Evolutionary conservation across 2,329 filamentous ascomycete species (phyloP).

Genomic region (Alternaria atra): DNA sequence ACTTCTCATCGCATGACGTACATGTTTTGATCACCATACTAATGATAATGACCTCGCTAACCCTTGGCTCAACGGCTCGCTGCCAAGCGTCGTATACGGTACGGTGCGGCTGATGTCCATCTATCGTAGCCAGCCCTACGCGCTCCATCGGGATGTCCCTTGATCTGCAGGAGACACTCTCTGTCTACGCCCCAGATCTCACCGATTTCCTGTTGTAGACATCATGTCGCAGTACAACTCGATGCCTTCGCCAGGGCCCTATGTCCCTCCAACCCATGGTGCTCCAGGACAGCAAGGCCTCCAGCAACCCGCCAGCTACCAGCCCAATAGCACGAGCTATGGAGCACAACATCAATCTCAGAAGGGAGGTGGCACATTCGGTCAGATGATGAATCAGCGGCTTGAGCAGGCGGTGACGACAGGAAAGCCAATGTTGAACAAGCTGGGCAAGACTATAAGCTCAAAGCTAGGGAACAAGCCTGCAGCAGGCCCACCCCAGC

Average conservation of each 20-base stretch:
- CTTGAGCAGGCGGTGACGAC: conserved; percentile 39
- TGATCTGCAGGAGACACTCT: background rate
- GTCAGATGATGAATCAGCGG: conserved; percentile 45
- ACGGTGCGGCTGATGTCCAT: conserved; percentile 24
- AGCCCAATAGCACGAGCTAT: conserved; percentile 25
- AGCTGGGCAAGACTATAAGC: conserved; percentile 48
- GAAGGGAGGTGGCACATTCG: conserved; percentile 36
- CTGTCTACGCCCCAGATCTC: background rate
- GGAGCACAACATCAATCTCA: conserved; percentile 24
- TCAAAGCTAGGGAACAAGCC: conserved; percentile 44
- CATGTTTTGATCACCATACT: background rate
- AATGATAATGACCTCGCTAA: conserved; percentile 12
- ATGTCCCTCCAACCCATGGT: conserved; percentile 35
- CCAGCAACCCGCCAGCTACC: conserved; percentile 28
- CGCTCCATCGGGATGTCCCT: conserved; percentile 5
- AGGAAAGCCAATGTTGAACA: conserved; percentile 49
- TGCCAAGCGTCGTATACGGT: conserved; percentile 24
- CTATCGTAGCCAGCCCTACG: conserved; percentile 7
- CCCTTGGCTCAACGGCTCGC: conserved; percentile 5
- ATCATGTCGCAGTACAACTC: conserved; percentile 47
- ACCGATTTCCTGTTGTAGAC: background rate
- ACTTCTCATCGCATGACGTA: background rate
- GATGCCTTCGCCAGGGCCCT: conserved; percentile 39
- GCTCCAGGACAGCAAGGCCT: conserved; percentile 29
- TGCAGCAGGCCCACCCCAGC: conserved; percentile 34